Evolutionary conservation across 495 filamentous ascomycete genomes (phyloP).

Genomic region (Lophiostoma macrostomum): DNA sequence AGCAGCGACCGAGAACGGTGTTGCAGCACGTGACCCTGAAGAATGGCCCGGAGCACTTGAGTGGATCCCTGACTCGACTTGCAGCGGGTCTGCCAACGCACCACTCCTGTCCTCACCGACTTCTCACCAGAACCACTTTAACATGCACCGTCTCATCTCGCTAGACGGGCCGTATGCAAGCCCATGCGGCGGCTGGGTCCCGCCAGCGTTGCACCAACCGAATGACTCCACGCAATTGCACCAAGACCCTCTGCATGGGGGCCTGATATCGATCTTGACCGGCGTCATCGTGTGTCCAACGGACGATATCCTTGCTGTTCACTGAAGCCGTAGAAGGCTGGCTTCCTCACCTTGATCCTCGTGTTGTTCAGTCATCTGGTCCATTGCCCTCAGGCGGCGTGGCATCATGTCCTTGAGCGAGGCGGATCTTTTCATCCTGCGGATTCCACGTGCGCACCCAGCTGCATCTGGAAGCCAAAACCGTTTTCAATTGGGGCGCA

Average conservation of each 20-base stretch:
- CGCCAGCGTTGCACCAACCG: conserved; percentile 27
- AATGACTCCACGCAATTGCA: conserved; percentile 30
- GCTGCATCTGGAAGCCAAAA: conserved; percentile 16
- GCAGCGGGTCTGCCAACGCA: conserved; percentile 13
- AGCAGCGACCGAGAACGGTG: conserved; percentile 2
- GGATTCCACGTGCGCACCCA: conserved; percentile 19
- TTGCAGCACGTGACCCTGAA: not conserved
- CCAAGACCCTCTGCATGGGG: conserved; percentile 19
- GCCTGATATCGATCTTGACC: conserved; percentile 16
- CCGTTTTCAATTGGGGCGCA: conserved; percentile 29
- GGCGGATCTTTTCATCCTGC: conserved; percentile 4
- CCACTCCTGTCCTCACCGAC: not conserved
- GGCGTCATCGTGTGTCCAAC: conserved; percentile 21
- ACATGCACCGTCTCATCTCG: conserved; percentile 2
- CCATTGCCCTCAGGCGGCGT: conserved; percentile 9
- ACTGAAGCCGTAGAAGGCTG: conserved; percentile 1
- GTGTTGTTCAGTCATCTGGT: conserved; percentile 1
- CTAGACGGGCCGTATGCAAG: conserved; percentile 8
- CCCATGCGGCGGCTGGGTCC: conserved; percentile 18
- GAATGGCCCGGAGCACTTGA: too few species aligned
- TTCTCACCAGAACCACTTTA: conserved; percentile 2
- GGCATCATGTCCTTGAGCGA: conserved; percentile 12
- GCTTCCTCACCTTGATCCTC: conserved; percentile 1
- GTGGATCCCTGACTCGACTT: too few species aligned
- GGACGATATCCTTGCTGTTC: conserved; percentile 4